Evolutionary conservation across 768 basidiomycete species (phyloP), one percentile per base, ranked within the genome.

Genomic region (Hygrocybe coccinea): DNA sequence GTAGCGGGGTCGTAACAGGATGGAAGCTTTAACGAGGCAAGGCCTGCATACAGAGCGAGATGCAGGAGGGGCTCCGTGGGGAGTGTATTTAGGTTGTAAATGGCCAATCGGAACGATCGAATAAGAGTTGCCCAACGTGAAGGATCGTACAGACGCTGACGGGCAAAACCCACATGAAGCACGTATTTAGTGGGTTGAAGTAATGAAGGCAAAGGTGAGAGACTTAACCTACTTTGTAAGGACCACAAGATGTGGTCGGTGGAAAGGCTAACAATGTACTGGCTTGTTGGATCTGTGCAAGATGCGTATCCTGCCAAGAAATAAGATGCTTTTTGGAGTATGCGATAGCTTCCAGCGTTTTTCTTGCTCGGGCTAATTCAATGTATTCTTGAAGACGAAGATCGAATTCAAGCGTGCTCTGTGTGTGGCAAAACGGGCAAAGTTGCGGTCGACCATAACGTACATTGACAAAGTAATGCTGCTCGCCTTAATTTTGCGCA

Each of bases 401-500:
- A 61, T 94, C 89, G 69, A 98, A 98, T 74, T 99, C 97, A 43
- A 99, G 83, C 8, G 91, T 87, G 72, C 88, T 93, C 94, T 97
- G 70, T 54, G 49, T 46, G 33, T 33, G 29, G 41, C 54, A 41
- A 29, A 4, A 29, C 8, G 29, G 29, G 29, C 29, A 29, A 29
- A 29, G 4, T 29, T 3, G 29, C 29, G 11, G 37, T 54, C 52
- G 19, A 45, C 35, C 54, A 19, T 25, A 24, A 54, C 53, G 33
- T 17, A 38, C n/a, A 35, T 14, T 38, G 29, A 36, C 46, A 37
- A 52, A 52, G 45, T 24, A 22, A 39, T 35, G 50, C 34, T 21
- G 62, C 62, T 56, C 35, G 86, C 95, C 81, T 91, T 95, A 65
- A 86, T 83, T 76, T 97, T 98, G 51, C 91, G 85, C 58, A 99